Evolutionary conservation across 371 early-diverging fungal species (phyloP), one percentile per base, ranked within the genome.

Genomic region (Mucor indicus): DNA sequence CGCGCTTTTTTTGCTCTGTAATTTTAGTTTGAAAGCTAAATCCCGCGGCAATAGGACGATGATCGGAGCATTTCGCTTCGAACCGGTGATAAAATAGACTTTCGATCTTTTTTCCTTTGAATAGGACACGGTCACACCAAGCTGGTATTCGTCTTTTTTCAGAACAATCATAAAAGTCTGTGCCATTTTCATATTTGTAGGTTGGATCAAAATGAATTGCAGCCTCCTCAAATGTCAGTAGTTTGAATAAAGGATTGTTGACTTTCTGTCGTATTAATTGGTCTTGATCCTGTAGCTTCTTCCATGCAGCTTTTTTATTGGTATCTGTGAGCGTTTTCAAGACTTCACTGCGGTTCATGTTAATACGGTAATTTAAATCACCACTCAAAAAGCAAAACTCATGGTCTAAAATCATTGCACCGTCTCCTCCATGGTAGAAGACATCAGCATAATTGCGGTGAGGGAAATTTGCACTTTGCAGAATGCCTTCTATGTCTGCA

Each of bases 341-440:
- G 0, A 87, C 86, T 22, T 73, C 53, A 8, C 82, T 77, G 13
- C 89, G 80, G 2, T 46, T 46, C 58, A 62, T 62, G 21, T 89
- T 85, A 32, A 93, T 85, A 10, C 94, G 81, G 53, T 92, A 94
- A 60, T 94, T 94, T n/a, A 94, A 63, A 62, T 94, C 93, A 8
- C 90, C 90, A 33, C 79, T 78, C 38, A 85, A 72, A 57, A 91
- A 79, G 27, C 86, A 83, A 32, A 77, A 64, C 48, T 91, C 91
- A 45, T 94, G 90, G 60, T 93, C 92, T 57, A 85, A 52, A 19
- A 90, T 77, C 51, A 76, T 56, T 1, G 72, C 64, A 12, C 89
- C 89, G 24, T 57, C 58, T 20, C 68, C 68, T 29, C 68, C 68
- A 24, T 63, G 45, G n/a, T 35, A 40, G 54, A 67, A 62, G 4